phyloP scores from a whole-genome alignment of 345 rosid genomes.

The Litchi chinensis region DNA sequence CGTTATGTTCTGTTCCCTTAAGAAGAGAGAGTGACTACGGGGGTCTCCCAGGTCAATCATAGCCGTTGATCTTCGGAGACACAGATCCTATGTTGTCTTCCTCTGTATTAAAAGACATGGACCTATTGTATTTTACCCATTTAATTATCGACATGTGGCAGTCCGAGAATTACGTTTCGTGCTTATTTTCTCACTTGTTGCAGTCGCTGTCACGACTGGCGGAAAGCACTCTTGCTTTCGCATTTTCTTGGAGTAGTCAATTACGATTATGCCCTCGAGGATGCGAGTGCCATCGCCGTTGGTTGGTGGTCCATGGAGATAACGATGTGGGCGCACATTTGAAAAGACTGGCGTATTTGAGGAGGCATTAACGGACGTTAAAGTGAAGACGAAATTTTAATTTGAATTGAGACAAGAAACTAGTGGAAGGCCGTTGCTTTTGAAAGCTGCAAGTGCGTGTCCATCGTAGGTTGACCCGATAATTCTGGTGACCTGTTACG shows the following conservation, averaged over 20 bases:
- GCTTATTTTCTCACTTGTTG: not conserved
- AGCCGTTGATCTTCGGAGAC: not conserved
- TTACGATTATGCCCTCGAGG: not conserved
- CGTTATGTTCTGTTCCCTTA: not conserved
- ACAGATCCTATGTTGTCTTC: not conserved
- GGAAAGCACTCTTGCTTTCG: not conserved
- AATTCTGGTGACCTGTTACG: not conserved
- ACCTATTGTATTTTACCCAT: not conserved
- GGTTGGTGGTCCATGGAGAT: not conserved
- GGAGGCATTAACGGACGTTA: not conserved
- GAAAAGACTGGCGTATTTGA: not conserved
- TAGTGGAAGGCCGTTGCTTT: not conserved
- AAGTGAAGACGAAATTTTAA: slow-evolving; percentile 4
- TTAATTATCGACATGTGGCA: not conserved
- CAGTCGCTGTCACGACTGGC: no score
- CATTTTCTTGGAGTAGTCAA: not conserved
- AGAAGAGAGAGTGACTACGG: not conserved
- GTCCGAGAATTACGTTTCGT: not conserved
- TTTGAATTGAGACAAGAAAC: not conserved
- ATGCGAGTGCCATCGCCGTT: not conserved
- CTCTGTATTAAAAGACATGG: not conserved
- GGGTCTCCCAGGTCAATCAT: not conserved
- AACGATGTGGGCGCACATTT: not conserved
- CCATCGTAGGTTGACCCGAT: not conserved
- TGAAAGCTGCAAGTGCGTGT: not conserved